These are phyloP conservation scores for Jatropha curcas DNA, from an alignment of 345 rosid genomes.

Conservation along the genomic window DNA sequence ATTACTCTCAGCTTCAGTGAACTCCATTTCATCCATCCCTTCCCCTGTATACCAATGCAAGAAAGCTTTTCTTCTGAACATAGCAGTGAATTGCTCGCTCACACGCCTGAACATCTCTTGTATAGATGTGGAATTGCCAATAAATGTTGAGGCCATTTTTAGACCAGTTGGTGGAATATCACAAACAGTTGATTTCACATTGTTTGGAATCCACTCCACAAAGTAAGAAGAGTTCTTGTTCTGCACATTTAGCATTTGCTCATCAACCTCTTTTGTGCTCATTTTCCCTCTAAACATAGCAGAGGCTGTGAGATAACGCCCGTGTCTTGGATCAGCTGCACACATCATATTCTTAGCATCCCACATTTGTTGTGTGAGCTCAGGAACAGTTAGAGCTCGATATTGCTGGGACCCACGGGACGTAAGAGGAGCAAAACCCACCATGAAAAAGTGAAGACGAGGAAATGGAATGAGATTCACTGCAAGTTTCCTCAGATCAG, in stretches of 20 bases:
- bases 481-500: constrained; percentile 30
- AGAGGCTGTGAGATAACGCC: constrained; percentile 29
- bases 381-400: constrained; percentile 28
- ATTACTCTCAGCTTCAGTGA: constrained; percentile 33
- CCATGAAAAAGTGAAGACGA: constrained; percentile 38
- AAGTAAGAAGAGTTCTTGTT: constrained; percentile 36
- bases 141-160: constrained; percentile 31
- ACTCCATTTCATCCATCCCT: constrained; percentile 35
- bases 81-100: constrained; percentile 35
- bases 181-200: constrained; percentile 34
- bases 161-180: constrained; percentile 33
- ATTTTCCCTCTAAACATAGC: constrained; percentile 36
- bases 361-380: constrained; percentile 38
- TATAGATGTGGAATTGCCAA: constrained; percentile 30
- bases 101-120: constrained; percentile 36
- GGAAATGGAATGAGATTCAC: constrained; percentile 35
- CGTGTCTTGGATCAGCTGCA: constrained; percentile 32
- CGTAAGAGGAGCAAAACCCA: constrained; percentile 34
- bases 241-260: constrained; percentile 35
- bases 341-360: constrained; percentile 37
- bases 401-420: constrained; percentile 35
- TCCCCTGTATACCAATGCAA: constrained; percentile 35
- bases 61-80: constrained; percentile 34
- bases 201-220: constrained; percentile 35
- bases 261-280: constrained; percentile 32